phyloP scores from a whole-genome alignment of 495 filamentous ascomycete species.

The Lepraria neglecta region DNA sequence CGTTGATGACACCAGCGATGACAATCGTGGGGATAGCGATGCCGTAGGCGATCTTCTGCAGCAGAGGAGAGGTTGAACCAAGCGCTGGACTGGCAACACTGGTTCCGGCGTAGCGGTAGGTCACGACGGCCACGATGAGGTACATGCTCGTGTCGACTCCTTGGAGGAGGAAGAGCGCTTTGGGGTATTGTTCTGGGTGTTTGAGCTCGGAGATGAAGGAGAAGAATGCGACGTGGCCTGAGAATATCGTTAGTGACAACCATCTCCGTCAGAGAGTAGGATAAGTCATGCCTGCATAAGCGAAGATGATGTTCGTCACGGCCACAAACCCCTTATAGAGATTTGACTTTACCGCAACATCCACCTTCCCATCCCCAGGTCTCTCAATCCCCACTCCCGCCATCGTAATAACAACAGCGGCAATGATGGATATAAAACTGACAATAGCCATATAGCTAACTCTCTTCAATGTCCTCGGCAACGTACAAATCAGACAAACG shows the following conservation, averaged over 20 bases:
- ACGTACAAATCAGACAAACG: constrained; percentile 53
- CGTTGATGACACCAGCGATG: constrained; percentile 62
- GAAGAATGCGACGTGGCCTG: constrained; percentile 66
- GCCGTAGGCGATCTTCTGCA: constrained; percentile 71
- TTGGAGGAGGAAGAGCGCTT: constrained; percentile 60
- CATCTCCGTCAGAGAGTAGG: too few relatives aligned
- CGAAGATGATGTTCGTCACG: constrained; percentile 45
- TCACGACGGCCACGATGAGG: constrained; percentile 37
- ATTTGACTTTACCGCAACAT: constrained; percentile 15
- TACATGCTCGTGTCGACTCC: constrained; percentile 62
- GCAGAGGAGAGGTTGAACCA: constrained; percentile 50
- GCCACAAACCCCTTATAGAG: constrained; percentile 37
- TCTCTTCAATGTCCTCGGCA: constrained; percentile 58
- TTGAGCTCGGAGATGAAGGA: constrained; percentile 73
- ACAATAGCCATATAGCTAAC: constrained; percentile 57
- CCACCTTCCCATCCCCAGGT: constrained; percentile 26
- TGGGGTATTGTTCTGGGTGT: constrained; percentile 57
- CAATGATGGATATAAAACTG: constrained; percentile 61
- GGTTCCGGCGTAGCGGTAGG: constrained; percentile 68
- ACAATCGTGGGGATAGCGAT: constrained; percentile 66
- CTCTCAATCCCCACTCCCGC: constrained; percentile 52
- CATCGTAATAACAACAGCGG: constrained; percentile 61
- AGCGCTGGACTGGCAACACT: constrained; percentile 65
- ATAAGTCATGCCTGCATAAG: constrained; percentile 36
- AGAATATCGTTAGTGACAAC: constrained; percentile 29